Evolutionary conservation across 139 green algal species (phyloP), one percentile per base, ranked within the genome.

Genomic region (Chlamydomonas sp.): DNA sequence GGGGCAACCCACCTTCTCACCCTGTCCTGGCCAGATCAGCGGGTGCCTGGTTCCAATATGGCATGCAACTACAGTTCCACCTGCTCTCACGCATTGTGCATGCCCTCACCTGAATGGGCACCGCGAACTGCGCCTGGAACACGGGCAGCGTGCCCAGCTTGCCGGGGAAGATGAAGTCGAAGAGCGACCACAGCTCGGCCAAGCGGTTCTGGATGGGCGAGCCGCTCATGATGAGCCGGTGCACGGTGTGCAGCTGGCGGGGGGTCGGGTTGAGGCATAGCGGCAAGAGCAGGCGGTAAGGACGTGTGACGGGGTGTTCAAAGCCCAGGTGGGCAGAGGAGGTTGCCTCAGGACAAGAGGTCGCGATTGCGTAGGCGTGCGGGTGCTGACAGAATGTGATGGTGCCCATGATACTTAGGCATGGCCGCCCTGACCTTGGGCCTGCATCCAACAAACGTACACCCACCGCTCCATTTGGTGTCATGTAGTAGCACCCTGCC

Each of bases 151-250:
- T 99, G 78, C 98, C 98, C 85, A 99, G 92, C 94, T 97, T 97
- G 73, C 92, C 92, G 20, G 98, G 98, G 93, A 99, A 99, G n/a
- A 98, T 95, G 92, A 99, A 99, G 94, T 99, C 98, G 88, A 99
- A 99, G 59, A 99, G 93, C 0, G 95, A 97, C 98, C 98, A 99
- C 4, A 99, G 96, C 97, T 99, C 98, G 9, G 94, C 89, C 76
- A 99, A 94, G 5, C 91, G 79, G 92, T 99, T 99, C 92, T 99
- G 98, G 76, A 99, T 98, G 85, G 98, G 98, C 7, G 94, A 95
- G 63, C 98, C 98, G 14, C 93, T 96, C 93, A 99, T 95, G 86
- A 99, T 96, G 74, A 99, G 76, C 12, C 98, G 91, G 91, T 98
- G 96, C 74, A 96, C 92, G 1, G 93, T 95, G 4, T 92, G 89